phyloP scores from a whole-genome alignment of 75 land plant species.

The Cryptomeria japonica region DNA sequence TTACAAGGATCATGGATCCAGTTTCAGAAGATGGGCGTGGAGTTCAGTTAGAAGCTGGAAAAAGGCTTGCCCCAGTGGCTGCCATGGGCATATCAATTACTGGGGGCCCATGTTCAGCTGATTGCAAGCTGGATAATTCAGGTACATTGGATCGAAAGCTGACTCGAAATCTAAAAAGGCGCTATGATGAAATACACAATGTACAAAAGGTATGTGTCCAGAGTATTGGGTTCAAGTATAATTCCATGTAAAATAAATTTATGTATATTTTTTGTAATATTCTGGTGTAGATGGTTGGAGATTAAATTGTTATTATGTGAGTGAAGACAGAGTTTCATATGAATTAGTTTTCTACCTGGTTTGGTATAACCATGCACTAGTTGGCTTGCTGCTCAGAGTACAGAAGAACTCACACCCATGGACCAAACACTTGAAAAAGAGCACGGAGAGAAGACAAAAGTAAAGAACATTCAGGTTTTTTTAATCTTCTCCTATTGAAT shows the following conservation, averaged over 20 bases:
- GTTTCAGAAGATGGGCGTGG: constrained; percentile 23
- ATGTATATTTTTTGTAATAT: background rate
- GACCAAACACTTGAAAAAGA: constrained; percentile 56
- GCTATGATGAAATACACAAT: constrained; percentile 56
- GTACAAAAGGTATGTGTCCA: constrained; percentile 39
- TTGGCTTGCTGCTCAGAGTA: constrained; percentile 20
- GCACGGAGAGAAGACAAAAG: constrained; percentile 54
- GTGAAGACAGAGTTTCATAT: constrained; percentile 4
- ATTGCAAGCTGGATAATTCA: constrained; percentile 37
- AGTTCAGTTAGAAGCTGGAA: constrained; percentile 27
- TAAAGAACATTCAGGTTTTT: constrained; percentile 52
- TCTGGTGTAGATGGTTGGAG: background rate
- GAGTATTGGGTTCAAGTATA: constrained; percentile 1
- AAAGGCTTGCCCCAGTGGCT: constrained; percentile 30
- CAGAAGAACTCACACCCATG: constrained; percentile 42
- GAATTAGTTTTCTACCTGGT: background rate
- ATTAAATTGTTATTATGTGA: background rate
- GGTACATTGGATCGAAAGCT: constrained; percentile 47
- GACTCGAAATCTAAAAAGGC: constrained; percentile 45
- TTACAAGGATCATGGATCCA: constrained; percentile 30
- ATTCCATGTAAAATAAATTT: background rate
- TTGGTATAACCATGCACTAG: background rate
- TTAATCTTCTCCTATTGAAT: background rate
- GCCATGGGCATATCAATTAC: constrained; percentile 23
- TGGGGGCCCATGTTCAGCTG: constrained; percentile 28